These are phyloP conservation scores for Tilletia walkeri DNA, from an alignment of 1,284 basidiomycete genomes.

Conservation along the genomic window DNA sequence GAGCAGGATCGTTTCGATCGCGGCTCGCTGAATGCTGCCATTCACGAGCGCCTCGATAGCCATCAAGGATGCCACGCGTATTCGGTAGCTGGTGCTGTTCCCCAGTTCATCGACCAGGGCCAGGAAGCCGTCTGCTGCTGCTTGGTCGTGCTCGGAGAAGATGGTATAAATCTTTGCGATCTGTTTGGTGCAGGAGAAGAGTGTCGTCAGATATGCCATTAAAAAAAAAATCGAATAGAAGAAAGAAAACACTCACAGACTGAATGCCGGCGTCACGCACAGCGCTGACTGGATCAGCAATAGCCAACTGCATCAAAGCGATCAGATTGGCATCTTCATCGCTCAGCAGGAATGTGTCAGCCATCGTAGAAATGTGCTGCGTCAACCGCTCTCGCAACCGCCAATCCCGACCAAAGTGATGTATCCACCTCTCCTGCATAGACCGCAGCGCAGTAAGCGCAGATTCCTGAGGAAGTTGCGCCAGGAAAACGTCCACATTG, in stretches of 20 bases:
- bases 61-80: conserved; percentile 46
- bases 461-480: conserved; percentile 61
- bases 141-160: conserved; percentile 42
- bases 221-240: neutral
- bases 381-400: conserved; percentile 73
- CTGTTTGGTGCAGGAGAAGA: neutral
- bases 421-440: conserved; percentile 67
- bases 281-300: conserved; percentile 77
- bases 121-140: conserved; percentile 48
- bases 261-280: conserved; percentile 75
- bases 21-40: conserved; percentile 37
- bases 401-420: conserved; percentile 71
- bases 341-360: conserved; percentile 54
- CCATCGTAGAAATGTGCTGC: conserved; percentile 63
- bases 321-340: conserved; percentile 54
- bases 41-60: conserved; percentile 42
- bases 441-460: conserved; percentile 64
- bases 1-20: conserved; percentile 66
- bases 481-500: conserved; percentile 58
- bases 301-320: conserved; percentile 65
- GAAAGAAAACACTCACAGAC: conserved; percentile 62
- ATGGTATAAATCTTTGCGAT: conserved; percentile 35
- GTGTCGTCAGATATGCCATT: conserved; percentile 18
- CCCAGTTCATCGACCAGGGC: conserved; percentile 50
- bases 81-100: conserved; percentile 44